phyloP scores from a whole-genome alignment of 1,284 basidiomycete genomes.

The Sporisorium exsertum region DNA sequence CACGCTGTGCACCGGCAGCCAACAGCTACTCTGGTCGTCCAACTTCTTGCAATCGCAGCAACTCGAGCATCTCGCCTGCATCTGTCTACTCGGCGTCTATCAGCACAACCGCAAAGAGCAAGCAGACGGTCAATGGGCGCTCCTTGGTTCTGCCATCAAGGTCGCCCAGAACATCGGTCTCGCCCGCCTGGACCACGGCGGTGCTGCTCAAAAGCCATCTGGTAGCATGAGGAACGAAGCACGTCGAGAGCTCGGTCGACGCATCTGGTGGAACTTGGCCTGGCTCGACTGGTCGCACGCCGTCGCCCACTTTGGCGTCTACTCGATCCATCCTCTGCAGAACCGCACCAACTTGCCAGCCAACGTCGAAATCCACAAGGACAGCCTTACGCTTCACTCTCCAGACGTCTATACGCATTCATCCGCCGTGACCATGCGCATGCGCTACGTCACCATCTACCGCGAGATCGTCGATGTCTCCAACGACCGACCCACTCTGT shows the following conservation, averaged over 20 bases:
- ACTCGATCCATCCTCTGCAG: conserved; percentile 60
- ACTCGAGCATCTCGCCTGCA: conserved; percentile 63
- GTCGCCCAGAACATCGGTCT: conserved; percentile 49
- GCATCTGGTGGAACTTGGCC: conserved; percentile 66
- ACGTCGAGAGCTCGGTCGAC: conserved; percentile 58
- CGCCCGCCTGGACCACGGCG: conserved; percentile 37
- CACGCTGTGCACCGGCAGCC: conserved; percentile 57
- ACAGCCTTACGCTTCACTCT: conserved; percentile 43
- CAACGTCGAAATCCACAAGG: conserved; percentile 59
- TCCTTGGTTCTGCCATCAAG: conserved; percentile 64
- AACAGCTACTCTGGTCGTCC: conserved; percentile 59
- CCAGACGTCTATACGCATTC: conserved; percentile 53
- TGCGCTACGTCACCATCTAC: conserved; percentile 47
- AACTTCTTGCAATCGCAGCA: conserved; percentile 61
- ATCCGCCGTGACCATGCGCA: conserved; percentile 40
- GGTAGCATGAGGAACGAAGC: conserved; percentile 44
- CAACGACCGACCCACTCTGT: conserved; percentile 33
- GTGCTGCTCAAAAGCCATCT: conserved; percentile 16
- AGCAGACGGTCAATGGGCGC: conserved; percentile 61
- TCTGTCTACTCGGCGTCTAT: conserved; percentile 64
- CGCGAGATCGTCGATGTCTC: conserved; percentile 48
- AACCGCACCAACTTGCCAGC: conserved; percentile 58
- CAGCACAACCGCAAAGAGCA: conserved; percentile 64
- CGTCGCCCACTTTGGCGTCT: conserved; percentile 59
- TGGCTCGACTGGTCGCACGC: conserved; percentile 65